These are phyloP conservation scores for Hypoxylon rickii DNA, from an alignment of 495 filamentous ascomycete species.

Conservation along the genomic window DNA sequence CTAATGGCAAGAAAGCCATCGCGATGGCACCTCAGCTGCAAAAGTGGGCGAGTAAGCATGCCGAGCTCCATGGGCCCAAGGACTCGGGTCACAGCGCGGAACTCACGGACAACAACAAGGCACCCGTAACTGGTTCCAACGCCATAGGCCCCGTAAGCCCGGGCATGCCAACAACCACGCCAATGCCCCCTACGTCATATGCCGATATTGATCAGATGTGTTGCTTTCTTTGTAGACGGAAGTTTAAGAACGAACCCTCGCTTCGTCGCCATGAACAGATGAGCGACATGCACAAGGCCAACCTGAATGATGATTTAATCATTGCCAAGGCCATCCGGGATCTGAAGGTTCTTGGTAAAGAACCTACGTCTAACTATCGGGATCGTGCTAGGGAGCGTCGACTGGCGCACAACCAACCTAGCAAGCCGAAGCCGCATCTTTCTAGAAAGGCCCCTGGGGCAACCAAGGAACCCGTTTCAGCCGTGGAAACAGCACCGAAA, in stretches of 20 bases:
- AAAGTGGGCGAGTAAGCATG: slow-evolving; percentile 86
- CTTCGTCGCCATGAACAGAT: slow-evolving; percentile 77
- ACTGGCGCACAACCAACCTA: slow-evolving; percentile 71
- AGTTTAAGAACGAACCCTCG: slow-evolving; percentile 70
- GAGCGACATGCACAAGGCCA: slow-evolving; percentile 73
- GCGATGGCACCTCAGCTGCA: slow-evolving; percentile 71
- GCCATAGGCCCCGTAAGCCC: slow-evolving; percentile 12
- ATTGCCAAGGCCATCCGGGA: slow-evolving; percentile 64
- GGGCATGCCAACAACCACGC: slow-evolving; percentile 12
- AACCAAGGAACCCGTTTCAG: slow-evolving; percentile 33
- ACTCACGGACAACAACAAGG: slow-evolving; percentile 22
- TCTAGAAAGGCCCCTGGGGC: slow-evolving; percentile 41
- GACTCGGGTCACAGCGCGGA: slow-evolving; percentile 17
- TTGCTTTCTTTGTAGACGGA: slow-evolving; percentile 77
- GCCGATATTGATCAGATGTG: slow-evolving; percentile 71
- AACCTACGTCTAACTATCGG: slow-evolving; percentile 64
- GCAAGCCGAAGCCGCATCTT: slow-evolving; percentile 52
- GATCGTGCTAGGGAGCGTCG: slow-evolving; percentile 84
- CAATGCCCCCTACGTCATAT: slow-evolving; percentile 56
- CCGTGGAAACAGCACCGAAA: slow-evolving; percentile 32
- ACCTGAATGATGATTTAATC: slow-evolving; percentile 64
- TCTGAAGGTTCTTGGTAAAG: slow-evolving; percentile 45
- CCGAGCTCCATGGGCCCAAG: slow-evolving; percentile 72
- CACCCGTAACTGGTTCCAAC: slow-evolving; percentile 30
- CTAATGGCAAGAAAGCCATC: slow-evolving; percentile 59